phyloP scores from a whole-genome alignment of 805 yeast species.

The Clavispora phyllophila region DNA sequence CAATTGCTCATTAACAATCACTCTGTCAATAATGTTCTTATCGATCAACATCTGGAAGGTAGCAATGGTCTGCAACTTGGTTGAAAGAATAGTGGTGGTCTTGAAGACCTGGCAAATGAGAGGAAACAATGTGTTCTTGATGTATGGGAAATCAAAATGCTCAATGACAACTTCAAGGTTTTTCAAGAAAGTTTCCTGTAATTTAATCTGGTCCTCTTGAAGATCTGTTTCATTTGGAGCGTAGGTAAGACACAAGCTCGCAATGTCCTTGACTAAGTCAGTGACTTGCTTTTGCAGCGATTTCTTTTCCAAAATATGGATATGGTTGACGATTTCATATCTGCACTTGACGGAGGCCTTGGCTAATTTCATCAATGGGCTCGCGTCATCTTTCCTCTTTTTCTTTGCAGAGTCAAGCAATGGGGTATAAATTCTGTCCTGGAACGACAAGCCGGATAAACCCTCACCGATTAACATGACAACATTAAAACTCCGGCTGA shows the following conservation, averaged over 20 bases:
- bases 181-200: constrained; percentile 51
- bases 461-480: constrained; percentile 58
- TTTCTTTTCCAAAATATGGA: constrained; percentile 43
- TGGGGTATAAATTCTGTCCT: constrained; percentile 57
- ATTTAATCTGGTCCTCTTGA: constrained; percentile 24
- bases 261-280: constrained; percentile 41
- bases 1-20: constrained; percentile 68
- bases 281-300: constrained; percentile 50
- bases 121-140: constrained; percentile 76
- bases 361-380: constrained; percentile 22
- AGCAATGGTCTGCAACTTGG: constrained; percentile 63
- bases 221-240: constrained; percentile 22
- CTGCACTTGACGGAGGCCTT: constrained; percentile 29
- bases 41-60: constrained; percentile 56
- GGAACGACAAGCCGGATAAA: constrained; percentile 73
- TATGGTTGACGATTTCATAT: constrained; percentile 36
- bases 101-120: constrained; percentile 66
- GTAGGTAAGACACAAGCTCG: constrained; percentile 29
- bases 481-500: constrained; percentile 47
- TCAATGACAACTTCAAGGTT: constrained; percentile 38
- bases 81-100: constrained; percentile 76
- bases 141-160: constrained; percentile 58
- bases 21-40: constrained; percentile 61
- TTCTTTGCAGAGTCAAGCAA: constrained; percentile 25
- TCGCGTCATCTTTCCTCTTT: constrained; percentile 16